Evolutionary conservation across 257 asterid species (phyloP).

Genomic region (Solanum arcanum): DNA sequence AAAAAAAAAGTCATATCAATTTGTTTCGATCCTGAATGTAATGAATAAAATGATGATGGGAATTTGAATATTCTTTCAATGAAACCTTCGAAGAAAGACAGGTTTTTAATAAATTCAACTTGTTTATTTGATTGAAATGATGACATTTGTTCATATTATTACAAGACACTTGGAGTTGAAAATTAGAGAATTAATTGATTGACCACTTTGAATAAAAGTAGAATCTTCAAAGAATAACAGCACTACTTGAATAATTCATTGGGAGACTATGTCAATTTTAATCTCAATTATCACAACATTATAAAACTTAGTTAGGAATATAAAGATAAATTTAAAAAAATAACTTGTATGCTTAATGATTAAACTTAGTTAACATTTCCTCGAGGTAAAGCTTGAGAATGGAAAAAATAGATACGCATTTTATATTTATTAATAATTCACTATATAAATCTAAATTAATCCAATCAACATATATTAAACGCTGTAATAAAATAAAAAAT

Average conservation of each 20-base stretch:
- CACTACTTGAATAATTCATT: neutral
- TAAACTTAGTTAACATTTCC: neutral
- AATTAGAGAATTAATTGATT: neutral
- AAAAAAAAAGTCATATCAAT: neutral
- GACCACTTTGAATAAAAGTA: neutral
- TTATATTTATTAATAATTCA: neutral
- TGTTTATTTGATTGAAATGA: neutral
- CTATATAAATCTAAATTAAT: neutral
- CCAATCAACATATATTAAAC: neutral
- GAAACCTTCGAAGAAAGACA: neutral
- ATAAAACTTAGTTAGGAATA: neutral
- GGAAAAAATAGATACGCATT: neutral
- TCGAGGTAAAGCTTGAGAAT: neutral
- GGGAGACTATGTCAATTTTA: neutral
- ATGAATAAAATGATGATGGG: neutral
- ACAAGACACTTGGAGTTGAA: neutral
- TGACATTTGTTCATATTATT: neutral
- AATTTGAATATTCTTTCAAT: neutral
- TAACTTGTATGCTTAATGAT: neutral
- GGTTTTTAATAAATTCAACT: neutral
- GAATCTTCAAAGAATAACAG: neutral
- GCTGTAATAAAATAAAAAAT: neutral
- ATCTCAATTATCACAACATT: neutral
- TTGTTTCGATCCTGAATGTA: accelerated
- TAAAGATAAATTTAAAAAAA: neutral